These are phyloP conservation scores for Tephrocybe rancida DNA, from an alignment of 768 basidiomycete species.

Conservation along the genomic window DNA sequence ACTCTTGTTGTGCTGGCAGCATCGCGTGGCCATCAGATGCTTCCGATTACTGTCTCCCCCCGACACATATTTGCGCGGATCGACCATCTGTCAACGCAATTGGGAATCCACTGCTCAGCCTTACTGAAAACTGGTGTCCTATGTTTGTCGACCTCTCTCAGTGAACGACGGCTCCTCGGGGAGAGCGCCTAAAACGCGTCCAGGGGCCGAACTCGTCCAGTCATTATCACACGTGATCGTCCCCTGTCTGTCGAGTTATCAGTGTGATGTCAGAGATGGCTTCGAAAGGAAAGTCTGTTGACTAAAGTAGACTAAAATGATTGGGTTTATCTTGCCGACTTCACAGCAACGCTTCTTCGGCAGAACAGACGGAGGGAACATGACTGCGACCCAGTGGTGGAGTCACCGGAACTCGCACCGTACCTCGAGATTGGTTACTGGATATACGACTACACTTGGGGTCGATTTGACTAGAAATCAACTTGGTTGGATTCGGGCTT, in stretches of 20 bases:
- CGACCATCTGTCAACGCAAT: constrained; percentile 1
- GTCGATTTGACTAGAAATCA: background rate
- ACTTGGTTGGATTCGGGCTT: too few relatives aligned
- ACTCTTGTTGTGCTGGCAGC: background rate
- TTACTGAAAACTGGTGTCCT: background rate
- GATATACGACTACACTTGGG: background rate
- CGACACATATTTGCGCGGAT: constrained; percentile 1
- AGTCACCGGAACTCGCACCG: background rate
- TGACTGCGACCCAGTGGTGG: background rate
- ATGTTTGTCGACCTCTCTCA: constrained; percentile 1
- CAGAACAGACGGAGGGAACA: constrained; percentile 2
- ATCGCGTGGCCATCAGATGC: background rate
- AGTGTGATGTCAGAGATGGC: constrained; percentile 9
- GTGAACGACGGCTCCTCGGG: constrained; percentile 2
- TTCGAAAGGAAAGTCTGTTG: constrained; percentile 3
- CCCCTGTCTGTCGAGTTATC: too few relatives aligned
- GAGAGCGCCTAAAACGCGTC: constrained; percentile 10
- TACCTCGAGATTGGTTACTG: background rate
- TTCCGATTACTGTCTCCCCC: background rate
- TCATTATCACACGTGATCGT: constrained; percentile 12
- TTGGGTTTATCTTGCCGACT: constrained; percentile 4
- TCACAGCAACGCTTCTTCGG: constrained; percentile 5
- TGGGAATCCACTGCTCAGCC: background rate
- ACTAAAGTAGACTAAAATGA: background rate
- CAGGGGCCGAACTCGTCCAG: background rate